Conservation (phyloP, 106 monocot species). For the Gastrodia elata region DNA sequence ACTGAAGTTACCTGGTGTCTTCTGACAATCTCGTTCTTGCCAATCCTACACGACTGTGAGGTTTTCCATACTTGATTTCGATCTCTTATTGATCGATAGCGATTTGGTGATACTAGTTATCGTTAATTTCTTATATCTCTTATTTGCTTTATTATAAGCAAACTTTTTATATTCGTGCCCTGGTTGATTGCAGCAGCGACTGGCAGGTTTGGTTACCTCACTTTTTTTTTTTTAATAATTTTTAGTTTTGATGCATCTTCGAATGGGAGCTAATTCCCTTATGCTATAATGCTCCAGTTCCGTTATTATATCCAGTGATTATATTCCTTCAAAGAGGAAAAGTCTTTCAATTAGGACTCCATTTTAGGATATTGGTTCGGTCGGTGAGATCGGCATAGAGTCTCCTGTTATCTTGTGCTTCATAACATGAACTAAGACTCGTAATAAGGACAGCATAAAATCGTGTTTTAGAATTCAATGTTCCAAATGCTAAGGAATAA, state of each 20-base stretch:
- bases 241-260: not conserved
- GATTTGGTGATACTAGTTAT: not conserved
- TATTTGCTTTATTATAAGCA: not conserved
- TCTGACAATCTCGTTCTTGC: not conserved
- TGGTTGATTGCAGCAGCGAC: not conserved
- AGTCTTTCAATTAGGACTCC: not conserved
- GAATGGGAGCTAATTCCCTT: not conserved
- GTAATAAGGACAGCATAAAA: not conserved
- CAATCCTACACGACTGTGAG: not conserved
- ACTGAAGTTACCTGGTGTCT: not conserved
- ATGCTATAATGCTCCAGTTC: not conserved
- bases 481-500: conserved; percentile 29
- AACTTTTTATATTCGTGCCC: not conserved
- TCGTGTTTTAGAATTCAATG: not conserved
- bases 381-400: not conserved
- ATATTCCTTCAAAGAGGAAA: not conserved
- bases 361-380: not conserved
- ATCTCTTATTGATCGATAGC: not conserved
- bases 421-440: not conserved
- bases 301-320: not conserved
- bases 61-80: not conserved
- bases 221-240: not conserved
- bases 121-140: not conserved
- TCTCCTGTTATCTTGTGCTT: not conserved
- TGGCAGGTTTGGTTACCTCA: not conserved